Conservation (phyloP, 2,329 filamentous ascomycete genomes). For the Xylaria polymorpha region DNA sequence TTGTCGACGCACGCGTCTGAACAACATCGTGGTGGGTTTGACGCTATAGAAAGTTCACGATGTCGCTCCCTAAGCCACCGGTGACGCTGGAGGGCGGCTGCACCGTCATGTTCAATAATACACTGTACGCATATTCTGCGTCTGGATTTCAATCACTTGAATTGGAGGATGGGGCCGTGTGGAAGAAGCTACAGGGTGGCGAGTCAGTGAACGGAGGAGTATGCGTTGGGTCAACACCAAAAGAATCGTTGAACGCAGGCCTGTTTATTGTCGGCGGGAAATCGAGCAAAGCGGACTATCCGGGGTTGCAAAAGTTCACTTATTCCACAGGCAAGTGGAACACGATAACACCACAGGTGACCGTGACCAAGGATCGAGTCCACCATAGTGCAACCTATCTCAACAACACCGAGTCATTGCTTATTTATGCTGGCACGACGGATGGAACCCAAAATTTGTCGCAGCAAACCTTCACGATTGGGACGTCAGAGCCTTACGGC, state of each 20-base stretch:
- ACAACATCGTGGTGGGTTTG: constrained; percentile 16
- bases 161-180: constrained; percentile 75
- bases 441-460: constrained; percentile 69
- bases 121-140: constrained; percentile 84
- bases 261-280: constrained; percentile 86
- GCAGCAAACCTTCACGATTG: constrained; percentile 80
- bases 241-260: constrained; percentile 67
- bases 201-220: constrained; percentile 77
- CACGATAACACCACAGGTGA: constrained; percentile 56
- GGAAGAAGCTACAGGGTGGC: constrained; percentile 74
- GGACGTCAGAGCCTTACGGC: constrained; percentile 71
- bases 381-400: constrained; percentile 84
- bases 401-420: constrained; percentile 73
- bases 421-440: constrained; percentile 83
- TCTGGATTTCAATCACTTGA: constrained; percentile 79
- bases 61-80: constrained; percentile 78
- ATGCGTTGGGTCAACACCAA: constrained; percentile 78
- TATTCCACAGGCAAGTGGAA: constrained; percentile 67
- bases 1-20: constrained; percentile 23
- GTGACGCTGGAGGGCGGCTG: constrained; percentile 80
- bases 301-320: constrained; percentile 77
- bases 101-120: constrained; percentile 82
- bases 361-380: constrained; percentile 74
- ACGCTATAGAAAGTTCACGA: constrained; percentile 53
- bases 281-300: constrained; percentile 66